phyloP scores from a whole-genome alignment of 2,329 filamentous ascomycete genomes.

The Xylariaceae sp. region DNA sequence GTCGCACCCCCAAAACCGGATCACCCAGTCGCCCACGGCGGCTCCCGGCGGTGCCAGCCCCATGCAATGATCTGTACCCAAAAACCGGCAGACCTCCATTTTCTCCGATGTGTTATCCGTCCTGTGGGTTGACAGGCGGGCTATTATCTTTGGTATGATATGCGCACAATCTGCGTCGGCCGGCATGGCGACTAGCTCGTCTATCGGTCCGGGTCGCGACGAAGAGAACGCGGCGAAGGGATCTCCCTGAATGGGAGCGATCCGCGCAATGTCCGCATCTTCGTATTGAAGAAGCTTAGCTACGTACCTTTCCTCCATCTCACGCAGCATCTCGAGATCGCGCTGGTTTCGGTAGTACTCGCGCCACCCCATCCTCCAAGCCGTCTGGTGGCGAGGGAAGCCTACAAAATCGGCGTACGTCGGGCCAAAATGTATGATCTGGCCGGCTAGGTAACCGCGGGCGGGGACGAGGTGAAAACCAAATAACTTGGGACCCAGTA shows the following conservation, averaged over 20 bases:
- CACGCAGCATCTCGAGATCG: constrained; percentile 1
- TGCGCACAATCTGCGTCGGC: background rate
- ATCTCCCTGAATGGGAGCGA: background rate
- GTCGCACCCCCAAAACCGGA: constrained; percentile 14
- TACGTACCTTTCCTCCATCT: constrained; percentile 8
- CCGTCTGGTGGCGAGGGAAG: constrained; percentile 3
- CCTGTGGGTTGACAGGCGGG: background rate
- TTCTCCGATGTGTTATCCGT: background rate
- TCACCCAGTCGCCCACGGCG: constrained; percentile 6
- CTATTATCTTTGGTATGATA: background rate
- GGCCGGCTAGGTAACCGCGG: constrained; percentile 8
- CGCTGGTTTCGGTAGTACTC: constrained; percentile 7
- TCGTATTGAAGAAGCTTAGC: constrained; percentile 5
- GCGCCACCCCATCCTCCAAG: constrained; percentile 3
- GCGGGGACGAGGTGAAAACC: constrained; percentile 1
- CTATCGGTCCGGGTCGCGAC: background rate
- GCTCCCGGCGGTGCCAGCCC: constrained; percentile 4
- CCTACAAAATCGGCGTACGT: constrained; percentile 9
- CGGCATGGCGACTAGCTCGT: background rate
- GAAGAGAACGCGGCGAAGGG: constrained; percentile 5
- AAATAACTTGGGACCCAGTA: constrained; percentile 4
- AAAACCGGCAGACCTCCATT: background rate
- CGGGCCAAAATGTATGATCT: constrained; percentile 5
- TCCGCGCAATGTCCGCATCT: constrained; percentile 1
- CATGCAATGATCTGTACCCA: constrained; percentile 8